A percentile compares a stretch with the other conserved stretches of the same genome.
phyloP scores from a whole-genome alignment of 139 green algal species.

The Chlorella ohadii region DNA sequence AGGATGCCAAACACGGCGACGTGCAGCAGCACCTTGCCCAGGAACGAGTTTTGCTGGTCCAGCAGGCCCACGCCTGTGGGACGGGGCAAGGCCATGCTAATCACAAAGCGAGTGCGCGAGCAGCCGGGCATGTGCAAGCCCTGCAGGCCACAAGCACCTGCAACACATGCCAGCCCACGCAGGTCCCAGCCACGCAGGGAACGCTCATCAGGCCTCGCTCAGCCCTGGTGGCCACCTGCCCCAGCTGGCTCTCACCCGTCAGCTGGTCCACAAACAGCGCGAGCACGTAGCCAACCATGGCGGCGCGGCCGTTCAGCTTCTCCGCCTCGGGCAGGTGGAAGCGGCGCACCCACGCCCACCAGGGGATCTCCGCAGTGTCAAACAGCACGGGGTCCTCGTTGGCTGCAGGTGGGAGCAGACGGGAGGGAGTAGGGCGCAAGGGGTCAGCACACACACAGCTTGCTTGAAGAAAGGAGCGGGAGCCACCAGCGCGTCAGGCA shows the following conservation, averaged over 20 bases:
- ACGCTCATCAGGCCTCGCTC: no score
- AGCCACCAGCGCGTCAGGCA: no score
- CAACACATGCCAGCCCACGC: no score
- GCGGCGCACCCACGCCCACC: slow-evolving; percentile 93
- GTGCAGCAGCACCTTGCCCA: slow-evolving; percentile 91
- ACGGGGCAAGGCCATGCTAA: no score
- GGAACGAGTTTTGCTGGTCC: slow-evolving; percentile 93
- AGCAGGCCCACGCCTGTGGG: slow-evolving; percentile 68
- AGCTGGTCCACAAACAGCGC: slow-evolving; percentile 82
- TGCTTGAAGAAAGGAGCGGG: not conserved
- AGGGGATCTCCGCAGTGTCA: slow-evolving; percentile 93
- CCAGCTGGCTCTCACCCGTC: slow-evolving; percentile 58
- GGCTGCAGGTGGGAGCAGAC: slow-evolving; percentile 73
- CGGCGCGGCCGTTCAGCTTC: slow-evolving; percentile 94
- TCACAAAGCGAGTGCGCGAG: no score
- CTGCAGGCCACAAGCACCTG: no score
- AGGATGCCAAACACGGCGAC: slow-evolving; percentile 84
- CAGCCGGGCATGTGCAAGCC: no score
- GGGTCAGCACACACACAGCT: not conserved
- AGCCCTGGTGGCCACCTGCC: no score
- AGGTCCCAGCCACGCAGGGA: no score
- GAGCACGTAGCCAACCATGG: slow-evolving; percentile 93
- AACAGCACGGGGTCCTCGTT: slow-evolving; percentile 93
- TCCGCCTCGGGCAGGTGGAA: slow-evolving; percentile 97
- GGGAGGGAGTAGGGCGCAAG: not conserved